phyloP scores from a whole-genome alignment of 2,329 filamentous ascomycete species.

The Penicillium sp. region DNA sequence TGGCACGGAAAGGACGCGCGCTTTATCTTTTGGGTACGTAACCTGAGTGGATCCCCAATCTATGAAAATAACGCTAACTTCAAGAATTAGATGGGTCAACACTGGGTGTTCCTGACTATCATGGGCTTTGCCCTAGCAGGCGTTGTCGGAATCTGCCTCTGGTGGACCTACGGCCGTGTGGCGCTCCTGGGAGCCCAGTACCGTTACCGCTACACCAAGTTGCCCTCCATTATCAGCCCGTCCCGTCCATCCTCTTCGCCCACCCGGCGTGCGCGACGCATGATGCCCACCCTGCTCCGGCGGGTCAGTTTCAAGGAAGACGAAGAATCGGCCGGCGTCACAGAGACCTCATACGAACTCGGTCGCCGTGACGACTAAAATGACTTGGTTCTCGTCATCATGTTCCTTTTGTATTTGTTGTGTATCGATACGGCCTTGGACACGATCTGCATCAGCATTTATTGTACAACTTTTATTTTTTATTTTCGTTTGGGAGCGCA shows the following conservation, averaged over 20 bases:
- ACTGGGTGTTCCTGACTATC: conserved; percentile 58
- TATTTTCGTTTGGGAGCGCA: conserved; percentile 17
- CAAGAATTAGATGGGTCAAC: conserved; percentile 51
- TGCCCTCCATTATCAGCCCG: conserved; percentile 27
- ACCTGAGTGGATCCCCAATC: not conserved
- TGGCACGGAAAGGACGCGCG: conserved; percentile 66
- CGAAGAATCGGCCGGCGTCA: conserved; percentile 34
- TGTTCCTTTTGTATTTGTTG: conserved; percentile 15
- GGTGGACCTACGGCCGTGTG: conserved; percentile 53
- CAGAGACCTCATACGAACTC: conserved; percentile 42
- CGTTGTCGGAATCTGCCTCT: conserved; percentile 49
- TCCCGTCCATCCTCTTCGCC: conserved; percentile 33
- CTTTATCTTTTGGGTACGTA: conserved; percentile 63
- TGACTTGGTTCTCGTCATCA: not conserved
- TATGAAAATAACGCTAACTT: not conserved
- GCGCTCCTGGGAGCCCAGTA: conserved; percentile 43
- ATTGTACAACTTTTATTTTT: conserved; percentile 21
- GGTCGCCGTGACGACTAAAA: conserved; percentile 34
- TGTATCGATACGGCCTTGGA: conserved; percentile 26
- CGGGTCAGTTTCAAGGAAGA: conserved; percentile 43
- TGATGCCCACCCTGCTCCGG: conserved; percentile 38
- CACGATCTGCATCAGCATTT: conserved; percentile 28
- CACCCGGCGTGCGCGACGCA: conserved; percentile 33
- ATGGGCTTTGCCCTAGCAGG: conserved; percentile 52
- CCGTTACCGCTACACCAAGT: conserved; percentile 39